Evolutionary conservation across 73 alveolate genomes (phyloP).

Genomic region (Diophrys appendiculata): DNA sequence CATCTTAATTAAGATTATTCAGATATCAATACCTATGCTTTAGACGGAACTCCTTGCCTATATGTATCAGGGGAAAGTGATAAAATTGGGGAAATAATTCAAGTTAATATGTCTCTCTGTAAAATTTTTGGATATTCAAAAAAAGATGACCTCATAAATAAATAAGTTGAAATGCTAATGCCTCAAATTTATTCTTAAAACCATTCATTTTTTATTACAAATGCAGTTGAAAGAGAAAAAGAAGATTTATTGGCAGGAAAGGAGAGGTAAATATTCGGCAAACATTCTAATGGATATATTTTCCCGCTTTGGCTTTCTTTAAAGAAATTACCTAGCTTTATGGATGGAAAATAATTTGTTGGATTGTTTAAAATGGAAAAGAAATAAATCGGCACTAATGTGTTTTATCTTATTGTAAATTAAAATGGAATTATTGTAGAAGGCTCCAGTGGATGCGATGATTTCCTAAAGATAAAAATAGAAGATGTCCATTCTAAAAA

Average conservation of each 20-base stretch:
- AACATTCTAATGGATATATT: conserved; percentile 39
- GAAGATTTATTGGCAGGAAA: conserved; percentile 43
- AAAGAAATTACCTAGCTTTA: neutral
- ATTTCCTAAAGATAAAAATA: conserved; percentile 27
- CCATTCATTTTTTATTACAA: conserved; percentile 29
- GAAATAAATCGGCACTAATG: conserved; percentile 29
- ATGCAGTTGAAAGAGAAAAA: conserved; percentile 37
- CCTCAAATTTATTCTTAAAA: conserved; percentile 33
- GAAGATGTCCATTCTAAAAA: conserved; percentile 12
- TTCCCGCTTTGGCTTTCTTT: conserved; percentile 55
- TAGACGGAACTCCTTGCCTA: conserved; percentile 55
- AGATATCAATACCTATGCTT: conserved; percentile 29
- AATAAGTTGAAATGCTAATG: conserved; percentile 49
- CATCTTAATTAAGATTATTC: conserved; percentile 31
- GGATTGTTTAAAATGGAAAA: conserved; percentile 19
- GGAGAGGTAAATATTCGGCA: conserved; percentile 50
- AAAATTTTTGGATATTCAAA: conserved; percentile 39
- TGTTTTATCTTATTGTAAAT: conserved; percentile 23
- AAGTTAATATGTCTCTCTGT: conserved; percentile 44
- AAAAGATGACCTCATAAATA: conserved; percentile 32
- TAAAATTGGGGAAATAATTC: conserved; percentile 32
- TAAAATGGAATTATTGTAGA: conserved; percentile 35
- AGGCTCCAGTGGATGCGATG: conserved; percentile 19
- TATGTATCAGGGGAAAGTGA: conserved; percentile 48
- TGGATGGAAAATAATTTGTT: neutral